These are phyloP conservation scores for Starmerella tilneyi DNA, from an alignment of 805 yeast genomes.

Conservation along the genomic window DNA sequence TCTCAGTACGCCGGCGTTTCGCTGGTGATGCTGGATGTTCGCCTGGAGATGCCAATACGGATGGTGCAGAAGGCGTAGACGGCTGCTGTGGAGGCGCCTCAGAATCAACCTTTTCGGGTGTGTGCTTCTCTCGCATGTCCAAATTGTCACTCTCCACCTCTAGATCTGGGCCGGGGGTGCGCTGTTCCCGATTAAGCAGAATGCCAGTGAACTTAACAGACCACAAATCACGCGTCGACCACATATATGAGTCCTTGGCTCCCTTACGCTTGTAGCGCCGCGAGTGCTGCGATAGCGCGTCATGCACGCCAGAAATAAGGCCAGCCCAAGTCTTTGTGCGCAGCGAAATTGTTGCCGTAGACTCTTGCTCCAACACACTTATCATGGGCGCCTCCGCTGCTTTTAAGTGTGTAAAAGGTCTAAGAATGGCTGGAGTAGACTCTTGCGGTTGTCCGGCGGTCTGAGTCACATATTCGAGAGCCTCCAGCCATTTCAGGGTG, in stretches of 20 bases:
- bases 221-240: slow-evolving; percentile 15
- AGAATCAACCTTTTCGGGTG: not conserved
- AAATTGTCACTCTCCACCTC: not conserved
- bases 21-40: slow-evolving; percentile 9
- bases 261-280: slow-evolving; percentile 9
- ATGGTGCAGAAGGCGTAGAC: not conserved
- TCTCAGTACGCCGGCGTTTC: slow-evolving; percentile 12
- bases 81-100: not conserved
- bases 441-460: not conserved
- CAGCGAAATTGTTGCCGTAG: slow-evolving; percentile 5
- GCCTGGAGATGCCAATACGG: not conserved
- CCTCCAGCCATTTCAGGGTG: slow-evolving; percentile 12
- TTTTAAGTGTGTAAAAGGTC: not conserved
- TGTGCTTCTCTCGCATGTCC: not conserved
- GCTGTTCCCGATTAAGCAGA: not conserved
- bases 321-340: slow-evolving; percentile 12
- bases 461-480: slow-evolving; percentile 13
- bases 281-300: slow-evolving; percentile 5
- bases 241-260: slow-evolving; percentile 10
- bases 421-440: slow-evolving; percentile 7
- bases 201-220: slow-evolving; percentile 9
- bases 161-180: not conserved
- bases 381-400: not conserved
- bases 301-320: slow-evolving; percentile 7
- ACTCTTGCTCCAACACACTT: not conserved